Evolutionary conservation across 2,329 filamentous ascomycete species (phyloP), one percentile per base, ranked within the genome.

Genomic region (Didymella glomerata): DNA sequence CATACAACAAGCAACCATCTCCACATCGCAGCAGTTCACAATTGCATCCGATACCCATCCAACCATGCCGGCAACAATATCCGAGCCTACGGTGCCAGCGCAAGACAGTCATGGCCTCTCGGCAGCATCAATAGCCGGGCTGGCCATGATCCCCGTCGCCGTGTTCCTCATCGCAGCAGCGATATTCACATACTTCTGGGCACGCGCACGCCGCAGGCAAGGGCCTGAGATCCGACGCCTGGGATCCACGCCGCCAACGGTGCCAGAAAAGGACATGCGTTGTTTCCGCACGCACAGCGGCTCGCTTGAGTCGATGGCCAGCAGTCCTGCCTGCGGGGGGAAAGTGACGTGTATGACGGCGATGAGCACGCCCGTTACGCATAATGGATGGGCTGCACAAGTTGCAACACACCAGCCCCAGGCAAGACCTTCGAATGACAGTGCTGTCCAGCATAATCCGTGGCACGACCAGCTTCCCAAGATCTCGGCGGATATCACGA

Each of bases 111-210:
- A 56, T 63, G 53, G 42, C 55, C 42, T 55, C 48, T 18, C 64
- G 36, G 4, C 64, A 48, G 25, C 10, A 24, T 54, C 56, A 2
- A 36, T 71, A 68, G 44, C 71, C 11, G 71, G 69, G 11, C 63
- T 74, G 13, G 69, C 62, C 7, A 68, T 71, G 60, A 66, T 70
- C 36, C 70, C 71, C 4, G 50, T 71, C 6, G 61, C 64, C 1
- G 54, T 65, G 13, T 50, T 61, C n/a, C 25, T 69, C 2, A 61
- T 63, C 48, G 55, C 57, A 16, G 24, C 61, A 10, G 61, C 56
- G n/a, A 48, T 68, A 22, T 63, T 67, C 57, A 61, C 60, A 42
- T 55, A 62, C 20, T 67, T 68, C 50, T 66, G 68, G 58, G 62
- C 61, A 44, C 65, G 66, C 18, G 60, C 52, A 25, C 63, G 63